phyloP scores from a whole-genome alignment of 2,329 filamentous ascomycete species.

The Pseudogymnoascus sp. region DNA sequence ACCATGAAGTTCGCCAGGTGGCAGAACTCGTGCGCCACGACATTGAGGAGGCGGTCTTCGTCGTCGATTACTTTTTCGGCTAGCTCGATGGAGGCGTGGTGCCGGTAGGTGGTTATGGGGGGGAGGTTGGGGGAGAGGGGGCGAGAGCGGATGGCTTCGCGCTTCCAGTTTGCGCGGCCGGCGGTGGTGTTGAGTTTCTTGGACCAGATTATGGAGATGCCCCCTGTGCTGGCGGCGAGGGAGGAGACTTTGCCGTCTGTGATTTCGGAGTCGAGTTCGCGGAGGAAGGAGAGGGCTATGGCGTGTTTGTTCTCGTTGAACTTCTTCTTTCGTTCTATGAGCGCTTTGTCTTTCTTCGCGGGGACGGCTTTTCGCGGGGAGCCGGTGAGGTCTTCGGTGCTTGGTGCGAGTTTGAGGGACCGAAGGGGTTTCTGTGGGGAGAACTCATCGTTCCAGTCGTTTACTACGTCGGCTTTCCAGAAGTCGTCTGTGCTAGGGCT shows the following conservation, averaged over 20 bases:
- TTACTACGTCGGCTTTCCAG: conserved; percentile 49
- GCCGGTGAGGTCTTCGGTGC: neutral
- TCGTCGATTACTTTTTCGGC: conserved; percentile 80
- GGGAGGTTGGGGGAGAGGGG: conserved; percentile 13
- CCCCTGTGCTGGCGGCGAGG: conserved; percentile 56
- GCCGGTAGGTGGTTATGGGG: conserved; percentile 27
- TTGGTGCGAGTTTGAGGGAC: neutral
- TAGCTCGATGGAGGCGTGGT: conserved; percentile 74
- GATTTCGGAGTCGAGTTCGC: conserved; percentile 58
- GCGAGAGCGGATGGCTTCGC: conserved; percentile 41
- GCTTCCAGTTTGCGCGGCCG: conserved; percentile 64
- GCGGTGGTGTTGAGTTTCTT: conserved; percentile 75
- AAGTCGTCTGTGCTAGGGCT: conserved; percentile 46
- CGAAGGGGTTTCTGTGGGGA: conserved; percentile 38
- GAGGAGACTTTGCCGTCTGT: conserved; percentile 49
- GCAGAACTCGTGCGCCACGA: conserved; percentile 94
- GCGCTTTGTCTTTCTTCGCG: conserved; percentile 29
- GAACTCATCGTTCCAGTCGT: conserved; percentile 57
- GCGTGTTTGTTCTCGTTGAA: conserved; percentile 56
- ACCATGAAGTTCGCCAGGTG: conserved; percentile 91
- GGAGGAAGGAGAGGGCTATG: conserved; percentile 55
- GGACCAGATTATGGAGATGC: conserved; percentile 63
- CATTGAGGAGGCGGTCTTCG: conserved; percentile 71
- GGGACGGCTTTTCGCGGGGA: conserved; percentile 24
- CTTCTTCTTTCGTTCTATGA: conserved; percentile 42